A percentile compares a stretch with the other conserved stretches of the same genome.
phyloP scores from a whole-genome alignment of 2,329 filamentous ascomycete genomes.

The Aspergillus sp. region DNA sequence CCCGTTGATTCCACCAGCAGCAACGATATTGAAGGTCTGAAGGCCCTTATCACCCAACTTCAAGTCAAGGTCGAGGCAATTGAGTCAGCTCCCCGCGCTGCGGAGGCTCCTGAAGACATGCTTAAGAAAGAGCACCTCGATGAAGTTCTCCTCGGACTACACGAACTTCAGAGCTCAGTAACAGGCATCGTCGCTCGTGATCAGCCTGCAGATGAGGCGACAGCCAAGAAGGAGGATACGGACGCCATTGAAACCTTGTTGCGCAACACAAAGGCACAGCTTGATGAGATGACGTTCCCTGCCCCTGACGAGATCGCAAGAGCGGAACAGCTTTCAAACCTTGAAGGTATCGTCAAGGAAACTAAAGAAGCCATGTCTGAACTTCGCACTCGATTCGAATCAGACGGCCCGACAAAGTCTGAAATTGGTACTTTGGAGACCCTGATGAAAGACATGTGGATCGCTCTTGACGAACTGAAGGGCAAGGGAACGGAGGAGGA shows the following conservation, averaged over 20 bases:
- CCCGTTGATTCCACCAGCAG: slow-evolving; percentile 48
- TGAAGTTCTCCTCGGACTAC: slow-evolving; percentile 47
- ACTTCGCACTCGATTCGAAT: slow-evolving; percentile 67
- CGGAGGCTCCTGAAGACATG: slow-evolving; percentile 43
- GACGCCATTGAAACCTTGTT: slow-evolving; percentile 88
- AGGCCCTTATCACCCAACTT: slow-evolving; percentile 78
- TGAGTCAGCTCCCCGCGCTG: slow-evolving; percentile 50
- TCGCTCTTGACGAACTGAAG: slow-evolving; percentile 71
- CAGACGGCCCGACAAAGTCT: slow-evolving; percentile 70
- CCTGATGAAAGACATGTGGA: slow-evolving; percentile 75
- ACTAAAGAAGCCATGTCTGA: slow-evolving; percentile 71
- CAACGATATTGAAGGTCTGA: slow-evolving; percentile 81
- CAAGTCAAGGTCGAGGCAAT: slow-evolving; percentile 81
- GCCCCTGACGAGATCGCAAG: slow-evolving; percentile 68
- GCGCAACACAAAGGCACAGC: slow-evolving; percentile 80
- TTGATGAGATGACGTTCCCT: slow-evolving; percentile 73
- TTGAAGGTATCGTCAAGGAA: slow-evolving; percentile 71
- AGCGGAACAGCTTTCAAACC: slow-evolving; percentile 59
- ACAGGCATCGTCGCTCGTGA: slow-evolving; percentile 52
- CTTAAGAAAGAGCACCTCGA: slow-evolving; percentile 52
- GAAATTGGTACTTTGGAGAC: slow-evolving; percentile 76
- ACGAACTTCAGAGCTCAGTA: slow-evolving; percentile 62
- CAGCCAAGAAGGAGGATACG: slow-evolving; percentile 77
- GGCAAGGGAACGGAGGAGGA: slow-evolving; percentile 48
- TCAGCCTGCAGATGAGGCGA: slow-evolving; percentile 48